phyloP scores from a whole-genome alignment of 2,329 filamentous ascomycete genomes.

The Colletotrichum zoysiae region DNA sequence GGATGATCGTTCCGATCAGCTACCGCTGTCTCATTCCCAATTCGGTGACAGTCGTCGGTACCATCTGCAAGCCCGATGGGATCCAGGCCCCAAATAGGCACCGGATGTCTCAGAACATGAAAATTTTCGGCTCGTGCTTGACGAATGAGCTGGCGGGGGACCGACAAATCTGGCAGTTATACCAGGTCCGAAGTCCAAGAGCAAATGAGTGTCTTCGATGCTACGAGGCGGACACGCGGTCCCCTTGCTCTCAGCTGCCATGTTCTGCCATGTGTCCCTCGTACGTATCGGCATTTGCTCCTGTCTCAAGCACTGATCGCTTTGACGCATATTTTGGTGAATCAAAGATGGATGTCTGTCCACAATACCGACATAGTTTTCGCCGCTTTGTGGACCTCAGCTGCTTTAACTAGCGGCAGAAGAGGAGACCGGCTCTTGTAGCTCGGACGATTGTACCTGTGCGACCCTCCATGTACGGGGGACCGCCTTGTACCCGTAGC shows the following conservation, averaged over 20 bases:
- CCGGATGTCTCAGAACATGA: background rate
- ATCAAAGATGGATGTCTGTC: background rate
- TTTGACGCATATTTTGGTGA: background rate
- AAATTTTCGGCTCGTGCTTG: background rate
- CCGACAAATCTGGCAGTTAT: background rate
- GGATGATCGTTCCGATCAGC: slow-evolving; percentile 3
- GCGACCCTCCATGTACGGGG: no score
- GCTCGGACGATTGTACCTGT: slow-evolving; percentile 1
- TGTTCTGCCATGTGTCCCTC: background rate
- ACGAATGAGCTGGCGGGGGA: background rate
- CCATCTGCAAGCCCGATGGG: slow-evolving; percentile 8
- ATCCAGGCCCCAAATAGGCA: background rate
- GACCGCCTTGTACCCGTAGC: no score
- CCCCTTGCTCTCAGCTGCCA: background rate
- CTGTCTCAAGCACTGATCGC: slow-evolving; percentile 18
- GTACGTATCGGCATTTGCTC: background rate
- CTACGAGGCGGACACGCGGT: slow-evolving; percentile 27
- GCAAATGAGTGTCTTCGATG: slow-evolving; percentile 1
- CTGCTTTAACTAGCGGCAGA: slow-evolving; percentile 12
- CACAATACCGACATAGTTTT: slow-evolving; percentile 6
- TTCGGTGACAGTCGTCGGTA: background rate
- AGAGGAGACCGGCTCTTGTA: background rate
- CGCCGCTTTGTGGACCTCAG: slow-evolving; percentile 22
- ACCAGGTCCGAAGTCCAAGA: slow-evolving; percentile 4
- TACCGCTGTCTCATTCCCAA: slow-evolving; percentile 11